Evolutionary conservation across 257 asterid genomes (phyloP).

Genomic region (Solanum bukasovii): DNA sequence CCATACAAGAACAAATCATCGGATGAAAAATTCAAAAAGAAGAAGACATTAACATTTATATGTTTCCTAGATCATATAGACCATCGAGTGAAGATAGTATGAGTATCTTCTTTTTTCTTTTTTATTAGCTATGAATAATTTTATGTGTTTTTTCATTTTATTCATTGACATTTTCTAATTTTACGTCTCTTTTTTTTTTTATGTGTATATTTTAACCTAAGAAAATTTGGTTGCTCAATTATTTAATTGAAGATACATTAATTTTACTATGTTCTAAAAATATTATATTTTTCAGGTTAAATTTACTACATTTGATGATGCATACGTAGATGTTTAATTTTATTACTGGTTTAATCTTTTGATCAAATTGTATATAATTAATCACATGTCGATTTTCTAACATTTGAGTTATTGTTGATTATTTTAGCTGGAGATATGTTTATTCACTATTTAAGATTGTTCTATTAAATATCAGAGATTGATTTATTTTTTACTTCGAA

Average conservation of each 20-base stretch:
- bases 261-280: neutral
- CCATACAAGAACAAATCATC: neutral
- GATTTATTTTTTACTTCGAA: neutral
- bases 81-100: neutral
- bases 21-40: neutral
- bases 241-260: neutral
- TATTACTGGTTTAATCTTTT: neutral
- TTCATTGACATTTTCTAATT: neutral
- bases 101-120: neutral
- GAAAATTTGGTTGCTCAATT: too few species aligned
- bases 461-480: neutral
- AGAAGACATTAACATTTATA: neutral
- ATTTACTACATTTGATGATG: too few species aligned
- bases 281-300: neutral
- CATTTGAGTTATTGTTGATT: neutral
- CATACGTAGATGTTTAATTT: neutral
- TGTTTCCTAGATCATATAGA: neutral
- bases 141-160: neutral
- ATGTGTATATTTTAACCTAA: neutral
- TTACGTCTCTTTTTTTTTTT: neutral
- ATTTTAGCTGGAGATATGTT: neutral
- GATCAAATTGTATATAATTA: neutral
- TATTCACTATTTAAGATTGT: neutral
- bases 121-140: neutral
- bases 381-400: neutral